Evolutionary conservation across 2,329 filamentous ascomycete genomes (phyloP).

Genomic region (Epichloe festucae): DNA sequence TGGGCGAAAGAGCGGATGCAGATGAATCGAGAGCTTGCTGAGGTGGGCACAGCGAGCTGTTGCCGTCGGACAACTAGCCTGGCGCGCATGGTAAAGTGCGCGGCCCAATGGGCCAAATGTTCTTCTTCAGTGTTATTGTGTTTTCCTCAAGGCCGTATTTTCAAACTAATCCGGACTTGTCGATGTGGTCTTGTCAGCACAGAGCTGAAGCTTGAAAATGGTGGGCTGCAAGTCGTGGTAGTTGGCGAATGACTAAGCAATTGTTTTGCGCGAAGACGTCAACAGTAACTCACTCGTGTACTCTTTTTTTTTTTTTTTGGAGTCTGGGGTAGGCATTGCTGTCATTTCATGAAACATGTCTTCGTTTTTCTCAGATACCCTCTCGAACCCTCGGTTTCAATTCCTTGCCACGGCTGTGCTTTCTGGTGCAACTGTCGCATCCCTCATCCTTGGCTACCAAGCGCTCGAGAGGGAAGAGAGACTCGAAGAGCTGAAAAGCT

Average conservation of each 20-base stretch:
- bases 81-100: slow-evolving; percentile 23
- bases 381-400: slow-evolving; percentile 40
- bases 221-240: background rate
- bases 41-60: slow-evolving; percentile 6
- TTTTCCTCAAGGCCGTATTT: background rate
- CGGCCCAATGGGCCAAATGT: slow-evolving; percentile 3
- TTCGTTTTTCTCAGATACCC: slow-evolving; percentile 30
- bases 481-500: slow-evolving; percentile 44
- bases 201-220: background rate
- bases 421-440: slow-evolving; percentile 47
- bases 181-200: background rate
- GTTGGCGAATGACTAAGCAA: slow-evolving; percentile 2
- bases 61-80: slow-evolving; percentile 23
- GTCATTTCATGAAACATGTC: slow-evolving; percentile 22
- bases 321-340: background rate
- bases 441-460: slow-evolving; percentile 50
- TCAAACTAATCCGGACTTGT: background rate
- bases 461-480: slow-evolving; percentile 41
- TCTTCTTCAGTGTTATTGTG: background rate
- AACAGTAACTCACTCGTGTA: background rate
- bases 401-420: slow-evolving; percentile 58
- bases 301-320: background rate
- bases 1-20: slow-evolving; percentile 16
- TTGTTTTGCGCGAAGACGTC: background rate
- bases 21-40: slow-evolving; percentile 9